Percentiles rank a stretch among this genome's conserved stretches.
phyloP scores from a whole-genome alignment of 306 rosid species.

The Vigna mungo region DNA sequence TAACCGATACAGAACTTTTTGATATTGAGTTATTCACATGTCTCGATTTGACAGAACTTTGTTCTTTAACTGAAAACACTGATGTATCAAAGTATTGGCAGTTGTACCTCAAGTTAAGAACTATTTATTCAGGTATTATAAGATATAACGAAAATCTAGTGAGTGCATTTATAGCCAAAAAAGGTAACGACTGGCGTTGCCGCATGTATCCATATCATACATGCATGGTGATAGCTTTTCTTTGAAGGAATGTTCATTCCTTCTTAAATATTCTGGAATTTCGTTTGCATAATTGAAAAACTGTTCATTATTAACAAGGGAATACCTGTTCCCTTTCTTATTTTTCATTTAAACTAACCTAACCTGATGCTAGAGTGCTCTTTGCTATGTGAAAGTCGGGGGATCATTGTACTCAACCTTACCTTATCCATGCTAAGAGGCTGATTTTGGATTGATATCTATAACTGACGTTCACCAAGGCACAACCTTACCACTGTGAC shows the following conservation, averaged over 20 bases:
- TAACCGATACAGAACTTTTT: background rate
- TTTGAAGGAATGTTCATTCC: background rate
- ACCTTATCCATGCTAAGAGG: too few species aligned
- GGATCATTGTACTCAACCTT: too few species aligned
- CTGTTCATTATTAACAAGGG: background rate
- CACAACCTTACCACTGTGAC: too few species aligned
- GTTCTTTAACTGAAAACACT: conserved; percentile 16
- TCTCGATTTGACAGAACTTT: background rate
- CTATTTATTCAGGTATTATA: background rate
- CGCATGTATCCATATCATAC: background rate
- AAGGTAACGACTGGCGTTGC: too few species aligned
- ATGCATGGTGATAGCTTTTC: background rate
- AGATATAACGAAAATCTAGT: background rate
- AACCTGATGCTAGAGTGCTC: too few species aligned
- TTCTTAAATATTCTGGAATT: background rate
- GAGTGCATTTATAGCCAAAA: too few species aligned
- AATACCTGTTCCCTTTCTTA: background rate
- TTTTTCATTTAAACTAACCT: conserved; percentile 4
- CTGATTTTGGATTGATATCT: too few species aligned
- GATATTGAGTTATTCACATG: background rate
- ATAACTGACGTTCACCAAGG: too few species aligned
- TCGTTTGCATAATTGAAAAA: background rate
- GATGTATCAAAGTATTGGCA: background rate
- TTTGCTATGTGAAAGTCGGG: too few species aligned
- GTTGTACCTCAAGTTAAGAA: background rate